Evolutionary conservation across 2,329 filamentous ascomycete genomes (phyloP).

Genomic region (Penicillium paneum): DNA sequence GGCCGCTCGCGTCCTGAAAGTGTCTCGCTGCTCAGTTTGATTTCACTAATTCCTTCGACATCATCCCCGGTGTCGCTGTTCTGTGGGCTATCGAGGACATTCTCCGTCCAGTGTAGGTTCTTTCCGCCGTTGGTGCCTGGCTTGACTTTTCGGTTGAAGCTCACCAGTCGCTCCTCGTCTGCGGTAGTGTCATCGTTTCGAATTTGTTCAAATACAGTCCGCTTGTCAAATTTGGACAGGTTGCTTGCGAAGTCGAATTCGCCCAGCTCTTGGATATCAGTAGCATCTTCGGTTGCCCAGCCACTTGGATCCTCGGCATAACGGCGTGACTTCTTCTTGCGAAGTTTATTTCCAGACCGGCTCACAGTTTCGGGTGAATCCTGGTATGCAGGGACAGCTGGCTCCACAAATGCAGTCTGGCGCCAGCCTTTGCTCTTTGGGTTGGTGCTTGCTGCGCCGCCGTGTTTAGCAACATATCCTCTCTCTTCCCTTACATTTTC

Average conservation of each 20-base stretch:
- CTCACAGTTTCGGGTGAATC: constrained; percentile 36
- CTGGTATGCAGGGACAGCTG: constrained; percentile 40
- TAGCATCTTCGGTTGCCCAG: constrained; percentile 95
- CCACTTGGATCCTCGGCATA: constrained; percentile 65
- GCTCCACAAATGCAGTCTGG: constrained; percentile 63
- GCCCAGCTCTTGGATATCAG: constrained; percentile 85
- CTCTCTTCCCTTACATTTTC: constrained; percentile 46
- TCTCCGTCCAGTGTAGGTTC: constrained; percentile 88
- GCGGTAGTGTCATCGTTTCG: constrained; percentile 81
- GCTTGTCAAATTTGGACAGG: constrained; percentile 92
- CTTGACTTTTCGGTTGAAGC: constrained; percentile 69
- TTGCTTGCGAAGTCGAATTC: constrained; percentile 93
- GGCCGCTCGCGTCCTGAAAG: constrained; percentile 45
- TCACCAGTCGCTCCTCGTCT: constrained; percentile 86
- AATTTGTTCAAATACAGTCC: constrained; percentile 86
- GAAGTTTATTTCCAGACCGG: constrained; percentile 38
- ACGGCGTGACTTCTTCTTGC: constrained; percentile 46
- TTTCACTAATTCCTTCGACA: constrained; percentile 42
- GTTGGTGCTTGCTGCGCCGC: constrained; percentile 32
- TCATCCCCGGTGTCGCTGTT: constrained; percentile 72
- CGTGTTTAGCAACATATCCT: constrained; percentile 38
- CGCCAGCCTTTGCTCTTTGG: constrained; percentile 63
- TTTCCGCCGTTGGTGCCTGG: constrained; percentile 76
- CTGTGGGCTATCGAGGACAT: constrained; percentile 71
- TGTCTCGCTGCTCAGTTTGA: constrained; percentile 46